phyloP scores from a whole-genome alignment of 2,329 filamentous ascomycete genomes.

The Sporothrix pallida region DNA sequence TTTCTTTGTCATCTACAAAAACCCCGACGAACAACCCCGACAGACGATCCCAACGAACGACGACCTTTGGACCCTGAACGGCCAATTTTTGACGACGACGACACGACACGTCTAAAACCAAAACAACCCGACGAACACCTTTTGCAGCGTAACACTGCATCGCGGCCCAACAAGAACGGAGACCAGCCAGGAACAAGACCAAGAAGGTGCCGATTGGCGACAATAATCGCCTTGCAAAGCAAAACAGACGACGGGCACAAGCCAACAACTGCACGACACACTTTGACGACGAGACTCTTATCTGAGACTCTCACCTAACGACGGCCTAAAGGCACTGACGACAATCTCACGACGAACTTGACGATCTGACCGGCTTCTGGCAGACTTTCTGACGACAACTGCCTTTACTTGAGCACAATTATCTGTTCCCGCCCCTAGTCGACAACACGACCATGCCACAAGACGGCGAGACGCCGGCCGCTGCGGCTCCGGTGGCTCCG shows the following conservation, averaged over 20 bases:
- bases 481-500: conserved; percentile 1
- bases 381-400: background rate
- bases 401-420: too few relatives aligned
- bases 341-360: background rate
- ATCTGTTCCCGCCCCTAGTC: too few relatives aligned
- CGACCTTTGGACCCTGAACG: background rate
- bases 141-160: background rate
- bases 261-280: background rate
- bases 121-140: background rate
- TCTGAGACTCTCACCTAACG: too few relatives aligned
- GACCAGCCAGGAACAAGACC: background rate
- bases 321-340: background rate
- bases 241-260: background rate
- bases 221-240: background rate
- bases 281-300: background rate
- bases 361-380: background rate
- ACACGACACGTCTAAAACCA: too few relatives aligned
- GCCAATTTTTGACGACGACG: background rate
- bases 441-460: conserved; percentile 6
- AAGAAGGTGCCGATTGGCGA: background rate
- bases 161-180: background rate
- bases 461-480: conserved; percentile 28
- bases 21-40: conserved; percentile 3
- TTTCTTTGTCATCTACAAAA: conserved; percentile 12
- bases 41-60: background rate